Evolutionary conservation across 768 basidiomycete genomes (phyloP).

Genomic region (Boletus vermiculosoides): DNA sequence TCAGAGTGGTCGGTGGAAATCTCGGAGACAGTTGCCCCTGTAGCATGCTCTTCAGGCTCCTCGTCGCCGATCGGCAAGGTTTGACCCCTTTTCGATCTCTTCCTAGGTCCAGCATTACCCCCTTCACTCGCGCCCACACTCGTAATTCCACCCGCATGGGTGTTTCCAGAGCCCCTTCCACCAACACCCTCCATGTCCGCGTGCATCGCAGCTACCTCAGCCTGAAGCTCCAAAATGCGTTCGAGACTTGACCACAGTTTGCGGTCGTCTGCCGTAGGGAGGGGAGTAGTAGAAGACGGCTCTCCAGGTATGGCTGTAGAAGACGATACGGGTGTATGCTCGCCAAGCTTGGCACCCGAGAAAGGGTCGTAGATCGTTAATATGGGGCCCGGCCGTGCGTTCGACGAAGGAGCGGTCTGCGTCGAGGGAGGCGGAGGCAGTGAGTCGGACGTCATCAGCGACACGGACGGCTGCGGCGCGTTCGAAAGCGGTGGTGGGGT

Average conservation of each 20-base stretch:
- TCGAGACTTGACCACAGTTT: slow-evolving; percentile 68
- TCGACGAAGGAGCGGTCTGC: slow-evolving; percentile 1
- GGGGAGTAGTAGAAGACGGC: not conserved
- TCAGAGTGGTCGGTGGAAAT: slow-evolving; percentile 31
- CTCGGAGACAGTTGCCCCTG: slow-evolving; percentile 22
- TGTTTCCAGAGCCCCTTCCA: slow-evolving; percentile 5
- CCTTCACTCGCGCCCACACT: slow-evolving; percentile 12
- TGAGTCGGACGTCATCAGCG: slow-evolving; percentile 18
- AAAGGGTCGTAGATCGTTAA: slow-evolving; percentile 35
- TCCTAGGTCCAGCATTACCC: slow-evolving; percentile 13
- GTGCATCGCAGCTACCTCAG: slow-evolving; percentile 70
- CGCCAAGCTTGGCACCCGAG: slow-evolving; percentile 29
- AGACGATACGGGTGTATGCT: slow-evolving; percentile 13
- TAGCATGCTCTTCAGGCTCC: slow-evolving; percentile 17
- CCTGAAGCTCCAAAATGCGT: slow-evolving; percentile 68
- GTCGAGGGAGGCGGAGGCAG: slow-evolving; percentile 7
- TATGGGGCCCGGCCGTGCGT: not conserved
- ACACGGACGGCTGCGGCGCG: slow-evolving; percentile 12
- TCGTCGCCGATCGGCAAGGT: slow-evolving; percentile 35
- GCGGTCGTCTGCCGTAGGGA: slow-evolving; percentile 36
- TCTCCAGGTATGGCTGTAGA: slow-evolving; percentile 11
- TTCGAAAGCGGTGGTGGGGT: slow-evolving; percentile 3
- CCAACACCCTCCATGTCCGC: slow-evolving; percentile 68
- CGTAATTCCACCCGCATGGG: slow-evolving; percentile 2
- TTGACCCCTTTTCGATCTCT: slow-evolving; percentile 32